A percentile compares a stretch with the other conserved stretches of the same genome.
Conservation (phyloP, 2,329 filamentous ascomycete species). For the Ceratocystis harringtonii region DNA sequence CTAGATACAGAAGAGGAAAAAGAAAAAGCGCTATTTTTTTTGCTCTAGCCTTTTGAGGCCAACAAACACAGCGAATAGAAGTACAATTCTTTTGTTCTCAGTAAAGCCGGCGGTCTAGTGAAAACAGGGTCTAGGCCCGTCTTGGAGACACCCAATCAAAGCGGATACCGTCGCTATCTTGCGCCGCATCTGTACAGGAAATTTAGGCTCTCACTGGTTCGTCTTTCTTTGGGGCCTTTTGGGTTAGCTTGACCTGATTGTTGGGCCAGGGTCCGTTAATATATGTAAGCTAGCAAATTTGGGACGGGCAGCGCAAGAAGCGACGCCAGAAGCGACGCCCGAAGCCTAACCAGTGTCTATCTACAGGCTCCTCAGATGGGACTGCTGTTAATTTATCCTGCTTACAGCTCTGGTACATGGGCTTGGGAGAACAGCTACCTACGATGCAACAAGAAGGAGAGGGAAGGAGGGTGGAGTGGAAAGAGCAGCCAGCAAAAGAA, state of each 20-base stretch:
- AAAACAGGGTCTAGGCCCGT: neutral
- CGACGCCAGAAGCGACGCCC: no score
- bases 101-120: neutral
- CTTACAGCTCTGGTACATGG: no score
- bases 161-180: neutral
- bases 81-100: neutral
- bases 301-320: neutral
- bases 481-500: neutral
- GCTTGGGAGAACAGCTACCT: neutral
- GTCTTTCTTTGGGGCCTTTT: neutral
- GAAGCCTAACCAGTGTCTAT: no score
- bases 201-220: neutral
- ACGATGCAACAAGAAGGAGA: neutral
- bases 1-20: neutral
- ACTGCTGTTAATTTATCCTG: no score
- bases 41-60: neutral
- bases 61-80: neutral
- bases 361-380: no score
- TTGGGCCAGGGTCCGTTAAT: neutral
- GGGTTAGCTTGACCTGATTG: neutral
- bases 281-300: neutral
- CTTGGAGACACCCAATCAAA: neutral
- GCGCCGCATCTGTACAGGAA: neutral
- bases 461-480: neutral
- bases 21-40: neutral